These are phyloP conservation scores for Aphanomyces astaci DNA, from an alignment of 352 stramenopile species.

Conservation along the genomic window DNA sequence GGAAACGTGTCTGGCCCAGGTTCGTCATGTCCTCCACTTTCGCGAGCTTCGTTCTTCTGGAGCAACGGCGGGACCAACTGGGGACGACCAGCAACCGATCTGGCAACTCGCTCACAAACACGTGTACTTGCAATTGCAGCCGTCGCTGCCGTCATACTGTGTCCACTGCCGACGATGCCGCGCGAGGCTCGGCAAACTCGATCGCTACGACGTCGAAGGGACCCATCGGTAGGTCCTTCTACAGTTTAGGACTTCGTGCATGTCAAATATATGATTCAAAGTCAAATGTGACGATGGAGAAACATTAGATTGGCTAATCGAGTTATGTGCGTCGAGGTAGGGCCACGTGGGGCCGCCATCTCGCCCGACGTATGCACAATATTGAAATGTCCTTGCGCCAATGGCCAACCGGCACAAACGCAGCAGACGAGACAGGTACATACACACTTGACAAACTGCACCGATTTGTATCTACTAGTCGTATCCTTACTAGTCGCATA, in stretches of 20 bases:
- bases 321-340: too few relatives aligned
- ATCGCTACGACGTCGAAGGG: slow-evolving; percentile 8
- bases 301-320: too few relatives aligned
- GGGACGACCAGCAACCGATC: background rate
- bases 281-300: too few relatives aligned
- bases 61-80: background rate
- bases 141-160: slow-evolving; percentile 1
- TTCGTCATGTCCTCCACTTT: slow-evolving; percentile 4
- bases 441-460: too few relatives aligned
- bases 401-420: background rate
- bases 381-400: background rate
- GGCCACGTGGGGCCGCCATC: background rate
- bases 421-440: background rate
- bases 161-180: slow-evolving; percentile 3
- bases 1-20: background rate
- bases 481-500: too few relatives aligned
- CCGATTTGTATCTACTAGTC: too few relatives aligned
- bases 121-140: slow-evolving; percentile 12
- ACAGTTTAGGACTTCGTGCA: too few relatives aligned
- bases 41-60: background rate
- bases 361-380: background rate
- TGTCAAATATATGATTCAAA: too few relatives aligned
- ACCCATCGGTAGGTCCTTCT: slow-evolving; percentile 13
- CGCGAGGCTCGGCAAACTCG: slow-evolving; percentile 8
- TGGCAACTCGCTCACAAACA: slow-evolving; percentile 22